Conservation (phyloP, 2,329 filamentous ascomycete species). For the Neurospora crassa region DNA sequence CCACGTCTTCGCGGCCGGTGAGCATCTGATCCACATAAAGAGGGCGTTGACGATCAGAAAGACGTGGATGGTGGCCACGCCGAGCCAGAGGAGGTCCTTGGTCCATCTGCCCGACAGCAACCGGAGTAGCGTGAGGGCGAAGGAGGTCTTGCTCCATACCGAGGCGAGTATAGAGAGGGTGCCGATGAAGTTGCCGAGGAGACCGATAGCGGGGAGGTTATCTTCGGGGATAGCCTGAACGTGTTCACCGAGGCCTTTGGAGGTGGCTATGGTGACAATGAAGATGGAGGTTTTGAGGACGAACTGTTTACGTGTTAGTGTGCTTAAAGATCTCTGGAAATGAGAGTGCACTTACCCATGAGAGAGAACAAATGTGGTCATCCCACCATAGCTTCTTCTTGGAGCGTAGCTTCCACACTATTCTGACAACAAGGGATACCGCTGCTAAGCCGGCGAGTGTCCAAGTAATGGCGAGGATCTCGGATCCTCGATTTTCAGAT, state of each 20-base stretch:
- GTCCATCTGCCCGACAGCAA: constrained; percentile 19
- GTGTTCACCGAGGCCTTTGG: constrained; percentile 15
- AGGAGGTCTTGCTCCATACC: constrained; percentile 30
- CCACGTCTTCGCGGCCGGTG: constrained; percentile 4
- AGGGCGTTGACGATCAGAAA: constrained; percentile 6
- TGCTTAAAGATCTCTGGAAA: background rate
- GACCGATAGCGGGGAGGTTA: constrained; percentile 11
- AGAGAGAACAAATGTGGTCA: constrained; percentile 14
- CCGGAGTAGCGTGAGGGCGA: constrained; percentile 26
- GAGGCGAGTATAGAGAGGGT: constrained; percentile 24
- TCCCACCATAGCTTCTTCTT: constrained; percentile 18
- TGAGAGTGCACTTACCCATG: constrained; percentile 11
- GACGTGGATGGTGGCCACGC: background rate
- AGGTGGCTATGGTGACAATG: constrained; percentile 11
- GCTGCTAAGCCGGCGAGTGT: constrained; percentile 9
- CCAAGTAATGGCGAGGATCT: constrained; percentile 16
- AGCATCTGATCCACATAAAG: constrained; percentile 11
- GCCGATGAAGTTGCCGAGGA: constrained; percentile 17
- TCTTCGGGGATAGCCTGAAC: constrained; percentile 10
- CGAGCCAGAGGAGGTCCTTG: constrained; percentile 21
- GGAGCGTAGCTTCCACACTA: constrained; percentile 14
- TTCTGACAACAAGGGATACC: constrained; percentile 12
- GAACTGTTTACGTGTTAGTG: constrained; percentile 7
- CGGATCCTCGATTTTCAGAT: background rate
- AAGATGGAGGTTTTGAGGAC: constrained; percentile 14